phyloP scores from a whole-genome alignment of 148 eudicot genomes.

The Suaeda aralocaspica region DNA sequence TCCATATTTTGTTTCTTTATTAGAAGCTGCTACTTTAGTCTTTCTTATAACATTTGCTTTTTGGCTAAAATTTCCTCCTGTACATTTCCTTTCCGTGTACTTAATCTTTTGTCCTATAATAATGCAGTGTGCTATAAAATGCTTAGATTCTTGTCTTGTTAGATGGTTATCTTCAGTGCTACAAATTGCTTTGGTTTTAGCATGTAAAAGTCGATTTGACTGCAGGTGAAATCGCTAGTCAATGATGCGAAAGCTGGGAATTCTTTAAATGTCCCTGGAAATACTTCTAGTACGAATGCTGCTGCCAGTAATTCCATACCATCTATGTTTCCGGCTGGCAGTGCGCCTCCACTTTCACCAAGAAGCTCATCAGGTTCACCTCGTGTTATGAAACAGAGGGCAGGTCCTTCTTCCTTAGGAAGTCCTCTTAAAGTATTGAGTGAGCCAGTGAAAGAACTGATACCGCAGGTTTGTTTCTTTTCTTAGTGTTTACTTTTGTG shows the following conservation, averaged over 20 bases:
- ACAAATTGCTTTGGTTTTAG: neutral
- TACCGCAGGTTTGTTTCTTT: constrained; percentile 66
- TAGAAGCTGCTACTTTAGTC: too few species aligned
- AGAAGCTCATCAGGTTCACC: constrained; percentile 98
- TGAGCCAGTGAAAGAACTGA: constrained; percentile 83
- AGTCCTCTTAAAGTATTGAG: constrained; percentile 77
- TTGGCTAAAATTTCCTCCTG: too few species aligned
- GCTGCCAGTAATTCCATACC: constrained; percentile 70
- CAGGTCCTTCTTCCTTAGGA: constrained; percentile 71
- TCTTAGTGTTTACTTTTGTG: constrained; percentile 2
- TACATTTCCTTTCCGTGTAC: too few species aligned
- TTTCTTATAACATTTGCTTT: too few species aligned
- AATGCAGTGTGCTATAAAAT: neutral
- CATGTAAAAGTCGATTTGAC: neutral
- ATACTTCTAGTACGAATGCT: constrained; percentile 65
- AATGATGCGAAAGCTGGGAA: constrained; percentile 78
- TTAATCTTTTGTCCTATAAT: too few species aligned
- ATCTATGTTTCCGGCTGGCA: constrained; percentile 98
- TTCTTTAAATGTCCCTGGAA: constrained; percentile 60
- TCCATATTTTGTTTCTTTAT: too few species aligned
- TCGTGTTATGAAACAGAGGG: constrained; percentile 67
- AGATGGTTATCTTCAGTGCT: neutral
- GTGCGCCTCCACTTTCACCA: constrained; percentile 98
- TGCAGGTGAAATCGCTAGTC: constrained; percentile 82
- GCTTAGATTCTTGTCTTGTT: neutral